Evolutionary conservation across 805 yeast genomes (phyloP).

Genomic region (Torulaspora franciscae): DNA sequence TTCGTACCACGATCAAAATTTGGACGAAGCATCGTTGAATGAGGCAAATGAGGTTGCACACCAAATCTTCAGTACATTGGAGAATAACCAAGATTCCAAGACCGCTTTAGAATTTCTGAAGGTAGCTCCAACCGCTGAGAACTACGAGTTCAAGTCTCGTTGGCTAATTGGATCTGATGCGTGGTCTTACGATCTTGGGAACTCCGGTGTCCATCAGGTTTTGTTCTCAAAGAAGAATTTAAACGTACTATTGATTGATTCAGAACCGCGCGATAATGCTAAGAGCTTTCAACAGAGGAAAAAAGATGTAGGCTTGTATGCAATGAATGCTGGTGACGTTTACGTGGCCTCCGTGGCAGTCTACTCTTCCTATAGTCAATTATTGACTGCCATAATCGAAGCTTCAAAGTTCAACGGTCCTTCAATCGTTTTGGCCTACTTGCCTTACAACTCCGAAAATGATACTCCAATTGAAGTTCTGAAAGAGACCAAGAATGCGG

Average conservation of each 20-base stretch:
- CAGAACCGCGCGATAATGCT: constrained; percentile 57
- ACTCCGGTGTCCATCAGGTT: constrained; percentile 85
- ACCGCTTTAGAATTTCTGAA: constrained; percentile 44
- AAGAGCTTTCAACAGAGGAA: constrained; percentile 41
- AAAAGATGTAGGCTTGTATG: constrained; percentile 90
- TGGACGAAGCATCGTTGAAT: constrained; percentile 25
- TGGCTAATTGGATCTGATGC: constrained; percentile 95
- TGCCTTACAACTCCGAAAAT: constrained; percentile 65
- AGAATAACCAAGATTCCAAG: constrained; percentile 38
- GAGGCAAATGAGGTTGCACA: constrained; percentile 33
- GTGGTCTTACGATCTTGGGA: constrained; percentile 91
- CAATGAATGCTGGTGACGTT: constrained; percentile 85
- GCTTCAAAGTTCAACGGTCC: constrained; percentile 91
- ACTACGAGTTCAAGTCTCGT: constrained; percentile 46
- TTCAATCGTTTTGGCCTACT: constrained; percentile 81
- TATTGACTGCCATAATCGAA: constrained; percentile 80
- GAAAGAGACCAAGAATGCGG: constrained; percentile 82
- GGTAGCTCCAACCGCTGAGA: constrained; percentile 37
- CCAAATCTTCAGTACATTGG: constrained; percentile 38
- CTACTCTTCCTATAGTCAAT: constrained; percentile 89
- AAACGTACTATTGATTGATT: constrained; percentile 82
- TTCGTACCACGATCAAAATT: constrained; percentile 42
- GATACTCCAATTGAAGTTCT: constrained; percentile 69
- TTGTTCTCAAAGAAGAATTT: constrained; percentile 69
- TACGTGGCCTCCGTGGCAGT: constrained; percentile 94